Evolutionary conservation across 2,329 filamentous ascomycete species (phyloP), one percentile per base, ranked within the genome.

Genomic region (Aureobasidium sp.): DNA sequence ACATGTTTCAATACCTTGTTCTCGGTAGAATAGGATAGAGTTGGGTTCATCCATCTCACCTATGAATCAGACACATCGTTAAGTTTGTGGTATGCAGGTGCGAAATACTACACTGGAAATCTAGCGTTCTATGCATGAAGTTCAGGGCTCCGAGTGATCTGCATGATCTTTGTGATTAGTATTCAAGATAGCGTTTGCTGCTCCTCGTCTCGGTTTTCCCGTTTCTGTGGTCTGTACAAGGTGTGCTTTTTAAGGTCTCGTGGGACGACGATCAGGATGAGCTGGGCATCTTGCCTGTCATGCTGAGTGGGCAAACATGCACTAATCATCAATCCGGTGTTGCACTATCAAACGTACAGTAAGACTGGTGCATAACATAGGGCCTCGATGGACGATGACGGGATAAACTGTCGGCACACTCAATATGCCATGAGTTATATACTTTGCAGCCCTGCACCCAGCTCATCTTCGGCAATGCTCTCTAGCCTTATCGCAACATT

Each of bases 161-260:
- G 34, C 19, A 24, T 16, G 41, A 45, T 21, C 6, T 34, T n/a
- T 17, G 29, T 16, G 16, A 44, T 17, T 30, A 16, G n/a, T 19
- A 14, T 10, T 45, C 29, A 34, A 37, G 44, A 48, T 48, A 48
- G 22, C 44, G 30, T 35, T 48, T n/a, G 16, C 21, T 37, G 44
- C 8, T 35, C 3, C 22, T 45, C 41, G 41, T 48, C 32, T 37
- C 30, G 32, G 30, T 48, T 48, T 48, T 30, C 32, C 44, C 16
- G 3, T 48, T 37, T 3, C n/a, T n/a, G 21, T 21, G 24, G 21
- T n/a, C 30, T 25, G 27, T 14, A 12, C 6, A 37, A 30, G 12
- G 30, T 17, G 21, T 27, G 22, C 37, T n/a, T 19, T 19, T 17
- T 29, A 10, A 34, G 34, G 29, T 22, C 10, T 17, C 16, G 12